phyloP scores from a whole-genome alignment of 106 monocot species.

The Apostasia shenzhenica region DNA sequence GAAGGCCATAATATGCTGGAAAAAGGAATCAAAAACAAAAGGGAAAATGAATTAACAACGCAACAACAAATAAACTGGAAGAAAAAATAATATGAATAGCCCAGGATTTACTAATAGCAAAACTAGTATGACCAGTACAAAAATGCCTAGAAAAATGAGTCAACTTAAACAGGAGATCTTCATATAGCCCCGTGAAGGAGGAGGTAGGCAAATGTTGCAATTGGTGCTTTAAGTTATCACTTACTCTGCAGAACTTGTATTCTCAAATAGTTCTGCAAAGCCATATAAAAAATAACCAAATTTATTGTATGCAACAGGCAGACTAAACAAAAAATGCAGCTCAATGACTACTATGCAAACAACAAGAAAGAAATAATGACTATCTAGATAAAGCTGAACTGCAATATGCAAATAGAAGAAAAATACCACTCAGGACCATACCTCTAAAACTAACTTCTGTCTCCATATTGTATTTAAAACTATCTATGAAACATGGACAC shows the following conservation, averaged over 20 bases:
- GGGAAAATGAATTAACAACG: background rate
- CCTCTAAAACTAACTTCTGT: no score
- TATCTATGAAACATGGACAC: no score
- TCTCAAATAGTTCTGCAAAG: slow-evolving; percentile 7
- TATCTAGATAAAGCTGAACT: no score
- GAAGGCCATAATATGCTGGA: background rate
- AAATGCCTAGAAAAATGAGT: background rate
- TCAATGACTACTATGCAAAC: no score
- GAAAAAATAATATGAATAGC: background rate
- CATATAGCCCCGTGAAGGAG: background rate
- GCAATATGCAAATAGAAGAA: no score
- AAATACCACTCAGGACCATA: no score
- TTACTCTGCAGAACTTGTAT: slow-evolving; percentile 2
- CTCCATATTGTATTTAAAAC: no score
- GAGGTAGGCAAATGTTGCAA: background rate
- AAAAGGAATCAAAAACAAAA: background rate
- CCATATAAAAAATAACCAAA: background rate
- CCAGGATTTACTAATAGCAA: slow-evolving; percentile 2
- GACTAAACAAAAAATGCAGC: no score
- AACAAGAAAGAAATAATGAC: no score
- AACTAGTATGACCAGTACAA: background rate
- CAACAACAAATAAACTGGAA: background rate
- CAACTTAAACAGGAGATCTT: background rate
- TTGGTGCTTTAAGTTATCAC: background rate
- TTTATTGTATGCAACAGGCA: no score